Evolutionary conservation across 2,329 filamentous ascomycete species (phyloP).

Genomic region (Stemphylium vesicarium): DNA sequence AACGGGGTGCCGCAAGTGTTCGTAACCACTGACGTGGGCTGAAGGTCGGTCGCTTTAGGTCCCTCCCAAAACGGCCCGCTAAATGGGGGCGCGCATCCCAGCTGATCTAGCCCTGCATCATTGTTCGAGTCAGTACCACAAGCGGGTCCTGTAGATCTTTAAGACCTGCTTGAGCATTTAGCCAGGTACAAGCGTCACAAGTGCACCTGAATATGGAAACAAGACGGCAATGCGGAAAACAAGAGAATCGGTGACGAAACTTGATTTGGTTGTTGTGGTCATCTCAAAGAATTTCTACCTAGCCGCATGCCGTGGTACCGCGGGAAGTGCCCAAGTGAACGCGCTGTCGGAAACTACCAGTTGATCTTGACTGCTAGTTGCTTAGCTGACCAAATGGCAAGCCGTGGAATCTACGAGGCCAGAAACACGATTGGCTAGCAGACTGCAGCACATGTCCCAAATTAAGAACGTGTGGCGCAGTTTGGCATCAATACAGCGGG

Average conservation of each 20-base stretch:
- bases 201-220: neutral
- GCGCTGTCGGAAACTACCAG: no score
- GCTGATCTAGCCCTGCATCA: neutral
- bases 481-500: no score
- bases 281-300: neutral
- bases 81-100: neutral
- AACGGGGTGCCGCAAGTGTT: conserved; percentile 5
- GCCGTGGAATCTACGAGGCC: neutral
- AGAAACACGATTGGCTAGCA: neutral
- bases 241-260: neutral
- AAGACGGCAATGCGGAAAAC: neutral
- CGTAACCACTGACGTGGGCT: conserved; percentile 7
- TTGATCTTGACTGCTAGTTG: neutral
- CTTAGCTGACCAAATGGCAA: conserved; percentile 2
- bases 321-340: no score
- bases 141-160: conserved; percentile 6
- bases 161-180: conserved; percentile 4
- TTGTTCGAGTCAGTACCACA: conserved; percentile 4
- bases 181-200: conserved; percentile 10
- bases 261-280: neutral
- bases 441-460: neutral
- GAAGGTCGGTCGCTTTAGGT: conserved; percentile 1
- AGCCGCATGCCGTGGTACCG: no score
- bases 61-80: conserved; percentile 3
- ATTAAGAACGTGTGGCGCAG: neutral